Base-by-base conservation (phyloP, 352 stramenopile genomes). In the Phytophthora constricta region DNA sequence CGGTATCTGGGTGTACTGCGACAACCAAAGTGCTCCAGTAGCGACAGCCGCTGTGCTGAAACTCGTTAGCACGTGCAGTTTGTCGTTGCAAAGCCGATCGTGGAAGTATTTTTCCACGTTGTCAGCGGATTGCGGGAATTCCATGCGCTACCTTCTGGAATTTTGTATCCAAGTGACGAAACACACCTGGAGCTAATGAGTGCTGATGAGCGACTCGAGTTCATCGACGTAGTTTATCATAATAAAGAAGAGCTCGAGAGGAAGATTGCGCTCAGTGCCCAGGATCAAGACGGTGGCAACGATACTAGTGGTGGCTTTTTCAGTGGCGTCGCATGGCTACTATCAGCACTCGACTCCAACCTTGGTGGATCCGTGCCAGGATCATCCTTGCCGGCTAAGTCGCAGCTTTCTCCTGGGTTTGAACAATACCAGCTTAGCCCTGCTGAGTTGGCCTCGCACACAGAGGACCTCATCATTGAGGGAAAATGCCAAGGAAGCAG, bases 11-110 rank as follows among this genome's bases (percentile, higher is more conserved):
- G 59, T 85, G 53, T 94, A 88, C 50, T 90, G 84, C 41, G 72
- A 74, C 43, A 94, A 94, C 62, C 71, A 87, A 51, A 94, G 86
- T 48, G 82, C 84, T 5, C 75, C 81, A 0, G 63, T 92, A 16
- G 86, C 86, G 9, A 89, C 84, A 22, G 86, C 86, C 0, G 86
- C 79, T 2, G 83, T 91, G 51, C 62, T 94, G 2, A 91, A 91
- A 50, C 79, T 94, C 10, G 80, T 80, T 5, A 76, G 56, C n/a
- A 85, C 82, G 9, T 92, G 77, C 60, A 85, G 77, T 27, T 50
- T 76, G 23, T 85, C 77, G 3, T 72, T 94, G 0, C 68, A 70
- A 16, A 80, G 69, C 34, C 70, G 77, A 7, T 79, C 80, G 7
- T 94, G 86, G 86, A 79, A 76, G 46, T 65, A 76, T 41, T 89